These are phyloP conservation scores for Adansonia madagascariensis DNA, from an alignment of 441 rosid species.

Conservation along the genomic window DNA sequence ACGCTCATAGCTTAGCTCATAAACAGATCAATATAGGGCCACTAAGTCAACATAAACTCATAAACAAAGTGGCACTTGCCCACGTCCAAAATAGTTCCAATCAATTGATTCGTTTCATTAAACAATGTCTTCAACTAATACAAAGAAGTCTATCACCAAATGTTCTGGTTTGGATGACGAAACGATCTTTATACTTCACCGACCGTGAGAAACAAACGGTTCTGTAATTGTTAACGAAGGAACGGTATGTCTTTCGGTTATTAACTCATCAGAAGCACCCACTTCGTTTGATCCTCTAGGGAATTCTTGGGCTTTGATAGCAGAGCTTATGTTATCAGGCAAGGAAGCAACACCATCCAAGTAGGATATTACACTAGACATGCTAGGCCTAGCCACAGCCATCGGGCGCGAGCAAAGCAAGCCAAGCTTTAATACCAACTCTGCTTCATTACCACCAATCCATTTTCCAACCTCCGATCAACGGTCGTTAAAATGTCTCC, in stretches of 20 bases:
- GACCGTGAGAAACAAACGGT: neutral
- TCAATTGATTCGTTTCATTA: too few species aligned
- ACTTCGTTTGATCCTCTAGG: neutral
- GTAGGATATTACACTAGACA: conserved; percentile 25
- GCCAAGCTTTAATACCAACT: conserved; percentile 37
- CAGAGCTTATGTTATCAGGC: neutral
- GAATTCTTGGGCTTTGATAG: neutral
- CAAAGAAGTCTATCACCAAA: too few species aligned
- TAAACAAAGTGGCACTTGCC: too few species aligned
- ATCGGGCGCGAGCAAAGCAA: conserved; percentile 34
- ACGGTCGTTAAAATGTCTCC: conserved; percentile 24
- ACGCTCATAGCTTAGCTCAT: too few species aligned
- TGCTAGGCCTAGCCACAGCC: conserved; percentile 32
- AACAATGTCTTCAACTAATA: too few species aligned
- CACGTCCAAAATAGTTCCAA: too few species aligned
- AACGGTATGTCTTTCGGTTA: neutral
- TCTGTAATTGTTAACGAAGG: neutral
- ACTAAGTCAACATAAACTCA: too few species aligned
- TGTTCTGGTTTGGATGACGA: too few species aligned
- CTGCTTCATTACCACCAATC: conserved; percentile 19
- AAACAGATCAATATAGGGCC: too few species aligned
- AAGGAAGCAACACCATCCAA: conserved; percentile 22
- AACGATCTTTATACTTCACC: neutral
- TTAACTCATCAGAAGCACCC: neutral
- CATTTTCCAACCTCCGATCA: conserved; percentile 20